Base-by-base conservation (phyloP, 179 eudicot genomes). In the Spinacia oleracea region DNA sequence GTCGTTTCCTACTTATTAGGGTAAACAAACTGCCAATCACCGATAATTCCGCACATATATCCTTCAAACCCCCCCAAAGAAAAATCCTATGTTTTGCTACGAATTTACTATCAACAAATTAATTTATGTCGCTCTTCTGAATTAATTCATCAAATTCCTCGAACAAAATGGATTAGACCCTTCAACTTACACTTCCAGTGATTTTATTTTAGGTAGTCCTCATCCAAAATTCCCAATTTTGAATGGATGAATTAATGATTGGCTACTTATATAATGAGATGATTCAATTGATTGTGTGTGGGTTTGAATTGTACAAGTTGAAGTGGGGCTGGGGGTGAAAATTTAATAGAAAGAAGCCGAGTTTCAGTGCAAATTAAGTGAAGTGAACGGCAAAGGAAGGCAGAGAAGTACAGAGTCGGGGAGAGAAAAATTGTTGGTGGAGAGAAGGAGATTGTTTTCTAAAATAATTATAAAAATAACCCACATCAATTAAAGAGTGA, bases 311-410 rank as follows among this genome's bases (percentile, higher is more conserved):
- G 43, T 53, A 76, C 81, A 91, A 97, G 87, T 81, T 93, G 80
- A 94, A 94, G 78, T 97, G 93, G 31, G 93, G 94, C 1, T 83
- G 74, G 93, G 91, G 78, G 78, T 79, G 27, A 78, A 84, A 27
- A 43, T 90, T 55, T 84, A 85, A 65, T 95, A 87, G 79, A 90
- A 91, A 75, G 97, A 93, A 84, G 87, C 80, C 48, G 93, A 91
- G 79, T 77, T 94, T 43, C 69, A 81, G 12, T 87, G 86, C 76
- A 81, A 86, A 79, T 88, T 94, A 40, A 85, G 80, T 82, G 59
- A 81, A 79, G 89, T 94, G 38, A n/a, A n/a, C n/a, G n/a, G n/a
- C n/a, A n/a, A n/a, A n/a, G n/a, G n/a, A n/a, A n/a, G n/a, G n/a
- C n/a, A n/a, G n/a, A n/a, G n/a, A n/a, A n/a, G n/a, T n/a, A n/a